phyloP scores from a whole-genome alignment of 2,329 filamentous ascomycete genomes.

The Talaromyces funiculosus region DNA sequence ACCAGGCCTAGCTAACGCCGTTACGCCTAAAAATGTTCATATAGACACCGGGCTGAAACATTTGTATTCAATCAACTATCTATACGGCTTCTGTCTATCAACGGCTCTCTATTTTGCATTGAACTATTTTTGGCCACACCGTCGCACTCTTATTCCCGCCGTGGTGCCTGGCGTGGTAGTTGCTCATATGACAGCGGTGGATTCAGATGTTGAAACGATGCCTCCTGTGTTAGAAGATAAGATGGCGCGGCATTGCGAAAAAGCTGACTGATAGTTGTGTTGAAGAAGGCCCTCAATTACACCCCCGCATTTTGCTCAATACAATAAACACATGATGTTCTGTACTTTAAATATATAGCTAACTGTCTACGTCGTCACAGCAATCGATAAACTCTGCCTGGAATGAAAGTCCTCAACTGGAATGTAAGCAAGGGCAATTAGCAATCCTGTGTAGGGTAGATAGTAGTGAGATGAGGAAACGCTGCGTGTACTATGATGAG shows the following conservation, averaged over 20 bases:
- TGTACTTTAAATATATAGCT: neutral
- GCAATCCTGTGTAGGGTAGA: neutral
- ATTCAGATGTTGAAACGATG: slow-evolving; percentile 4
- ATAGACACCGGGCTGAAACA: slow-evolving; percentile 5
- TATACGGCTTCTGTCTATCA: slow-evolving; percentile 10
- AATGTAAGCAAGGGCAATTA: neutral
- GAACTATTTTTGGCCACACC: slow-evolving; percentile 11
- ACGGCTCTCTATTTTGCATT: slow-evolving; percentile 7
- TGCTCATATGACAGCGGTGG: slow-evolving; percentile 1
- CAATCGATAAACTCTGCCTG: neutral
- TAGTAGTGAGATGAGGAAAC: neutral
- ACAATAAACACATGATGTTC: too few species aligned
- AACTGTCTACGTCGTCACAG: neutral
- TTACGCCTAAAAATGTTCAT: slow-evolving; percentile 1
- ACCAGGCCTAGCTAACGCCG: slow-evolving; percentile 8
- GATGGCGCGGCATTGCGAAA: neutral
- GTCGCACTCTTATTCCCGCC: slow-evolving; percentile 8
- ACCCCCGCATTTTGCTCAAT: too few species aligned
- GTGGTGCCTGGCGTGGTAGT: slow-evolving; percentile 5
- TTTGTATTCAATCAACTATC: slow-evolving; percentile 11
- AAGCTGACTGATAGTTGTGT: neutral
- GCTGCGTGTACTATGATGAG: neutral
- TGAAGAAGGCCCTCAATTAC: neutral
- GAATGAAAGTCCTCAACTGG: neutral
- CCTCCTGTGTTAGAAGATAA: neutral